Percentiles rank a stretch among this genome's conserved stretches.
Evolutionary conservation across 2,329 filamentous ascomycete species (phyloP).

Genomic region (Colletotrichum lupini): DNA sequence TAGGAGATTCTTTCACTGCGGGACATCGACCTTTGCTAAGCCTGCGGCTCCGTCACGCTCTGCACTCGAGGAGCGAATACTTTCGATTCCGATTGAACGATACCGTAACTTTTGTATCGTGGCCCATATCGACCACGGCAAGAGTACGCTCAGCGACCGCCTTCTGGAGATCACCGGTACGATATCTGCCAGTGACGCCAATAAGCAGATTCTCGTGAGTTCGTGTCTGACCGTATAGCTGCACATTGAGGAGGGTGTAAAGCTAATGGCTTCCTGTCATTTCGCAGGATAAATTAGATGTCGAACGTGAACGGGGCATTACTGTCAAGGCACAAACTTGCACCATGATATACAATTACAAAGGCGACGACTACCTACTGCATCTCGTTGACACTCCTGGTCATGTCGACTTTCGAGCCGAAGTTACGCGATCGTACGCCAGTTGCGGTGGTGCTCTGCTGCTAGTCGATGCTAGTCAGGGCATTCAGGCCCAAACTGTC

Average conservation of each 20-base stretch:
- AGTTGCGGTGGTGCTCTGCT: conserved; percentile 93
- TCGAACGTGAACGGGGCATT: conserved; percentile 91
- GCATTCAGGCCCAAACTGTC: conserved; percentile 96
- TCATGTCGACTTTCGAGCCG: conserved; percentile 96
- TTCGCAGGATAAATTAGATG: conserved; percentile 85
- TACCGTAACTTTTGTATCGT: conserved; percentile 99
- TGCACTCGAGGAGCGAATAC: conserved; percentile 70
- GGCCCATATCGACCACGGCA: conserved; percentile 98
- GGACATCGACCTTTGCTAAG: conserved; percentile 11
- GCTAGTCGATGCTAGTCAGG: conserved; percentile 95
- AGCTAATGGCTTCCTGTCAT: conserved; percentile 14
- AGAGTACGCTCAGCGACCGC: conserved; percentile 93
- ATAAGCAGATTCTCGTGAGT: conserved; percentile 85
- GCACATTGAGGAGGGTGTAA: background rate
- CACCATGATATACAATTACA: conserved; percentile 93
- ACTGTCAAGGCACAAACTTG: conserved; percentile 99
- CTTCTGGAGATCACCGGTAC: conserved; percentile 94
- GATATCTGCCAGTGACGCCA: conserved; percentile 81
- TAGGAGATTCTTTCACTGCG: conserved; percentile 13
- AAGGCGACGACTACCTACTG: conserved; percentile 88
- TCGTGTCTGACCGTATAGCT: background rate
- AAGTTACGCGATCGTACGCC: conserved; percentile 95
- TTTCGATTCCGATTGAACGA: conserved; percentile 80
- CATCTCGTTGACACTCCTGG: conserved; percentile 97
- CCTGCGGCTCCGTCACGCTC: conserved; percentile 37